Evolutionary conservation across 305 asterid genomes (phyloP).

Genomic region (Rubia tinctorum): DNA sequence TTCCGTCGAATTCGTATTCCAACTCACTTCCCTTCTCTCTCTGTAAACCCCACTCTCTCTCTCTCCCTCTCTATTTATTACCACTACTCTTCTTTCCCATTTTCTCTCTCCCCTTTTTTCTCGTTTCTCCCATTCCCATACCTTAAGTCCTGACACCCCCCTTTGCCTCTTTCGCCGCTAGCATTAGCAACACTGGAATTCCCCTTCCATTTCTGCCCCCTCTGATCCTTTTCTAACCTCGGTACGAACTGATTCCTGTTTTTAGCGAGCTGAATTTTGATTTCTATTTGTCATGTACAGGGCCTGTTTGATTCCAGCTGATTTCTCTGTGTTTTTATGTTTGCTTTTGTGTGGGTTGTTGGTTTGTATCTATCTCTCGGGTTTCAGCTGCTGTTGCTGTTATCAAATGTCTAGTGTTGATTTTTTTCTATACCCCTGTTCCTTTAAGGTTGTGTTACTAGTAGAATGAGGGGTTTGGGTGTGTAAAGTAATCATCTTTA

Average conservation of each 20-base stretch:
- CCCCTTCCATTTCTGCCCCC: too few species aligned
- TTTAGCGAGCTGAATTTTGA: too few species aligned
- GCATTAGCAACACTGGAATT: too few species aligned
- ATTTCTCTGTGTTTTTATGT: conserved; percentile 31
- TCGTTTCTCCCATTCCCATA: too few species aligned
- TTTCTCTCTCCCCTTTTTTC: too few species aligned
- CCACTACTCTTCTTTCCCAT: too few species aligned
- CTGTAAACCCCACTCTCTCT: conserved; percentile 27
- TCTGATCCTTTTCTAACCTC: too few species aligned
- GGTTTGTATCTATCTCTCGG: conserved; percentile 27
- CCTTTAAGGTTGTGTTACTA: conserved; percentile 7
- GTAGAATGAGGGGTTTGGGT: conserved; percentile 24
- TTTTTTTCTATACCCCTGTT: conserved; percentile 22
- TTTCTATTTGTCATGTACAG: too few species aligned
- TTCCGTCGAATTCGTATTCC: conserved; percentile 71
- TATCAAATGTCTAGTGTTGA: conserved; percentile 20
- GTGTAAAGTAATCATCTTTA: conserved; percentile 6
- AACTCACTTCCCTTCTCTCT: conserved; percentile 28
- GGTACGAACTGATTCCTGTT: too few species aligned
- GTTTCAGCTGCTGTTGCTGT: conserved; percentile 15
- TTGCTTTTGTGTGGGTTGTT: conserved; percentile 31
- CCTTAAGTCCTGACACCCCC: not conserved
- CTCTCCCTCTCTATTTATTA: conserved; percentile 37
- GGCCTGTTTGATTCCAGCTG: conserved; percentile 37
- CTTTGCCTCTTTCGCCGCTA: too few species aligned